These are phyloP conservation scores for Heliocybe sulcata DNA, from an alignment of 1,284 basidiomycete genomes.

Conservation along the genomic window DNA sequence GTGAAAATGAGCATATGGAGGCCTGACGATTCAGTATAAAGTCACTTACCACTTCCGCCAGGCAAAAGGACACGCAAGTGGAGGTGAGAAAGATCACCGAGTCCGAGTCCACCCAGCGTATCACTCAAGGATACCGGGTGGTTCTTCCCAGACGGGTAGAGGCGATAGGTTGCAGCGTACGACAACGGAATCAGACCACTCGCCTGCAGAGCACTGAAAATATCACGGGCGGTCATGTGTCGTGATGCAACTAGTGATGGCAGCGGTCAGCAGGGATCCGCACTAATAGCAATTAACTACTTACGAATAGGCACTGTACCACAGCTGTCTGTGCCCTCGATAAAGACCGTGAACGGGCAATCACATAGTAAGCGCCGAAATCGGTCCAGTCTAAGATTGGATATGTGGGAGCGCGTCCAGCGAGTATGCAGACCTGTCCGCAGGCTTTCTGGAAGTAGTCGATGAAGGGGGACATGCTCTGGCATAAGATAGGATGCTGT, in stretches of 20 bases:
- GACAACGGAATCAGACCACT: background rate
- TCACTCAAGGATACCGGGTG: background rate
- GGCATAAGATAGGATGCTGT: background rate
- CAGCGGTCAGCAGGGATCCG: too few species aligned
- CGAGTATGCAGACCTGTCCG: background rate
- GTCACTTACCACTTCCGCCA: background rate
- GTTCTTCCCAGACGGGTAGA: background rate
- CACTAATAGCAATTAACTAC: too few species aligned
- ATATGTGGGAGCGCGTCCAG: background rate
- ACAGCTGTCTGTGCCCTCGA: background rate
- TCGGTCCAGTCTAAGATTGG: background rate
- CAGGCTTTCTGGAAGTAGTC: background rate
- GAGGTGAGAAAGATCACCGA: background rate
- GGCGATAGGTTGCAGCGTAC: background rate
- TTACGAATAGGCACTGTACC: background rate
- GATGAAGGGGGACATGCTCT: background rate
- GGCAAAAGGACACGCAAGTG: background rate
- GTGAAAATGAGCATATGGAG: too few species aligned
- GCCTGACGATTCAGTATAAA: too few species aligned
- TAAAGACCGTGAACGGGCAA: background rate
- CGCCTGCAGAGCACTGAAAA: background rate
- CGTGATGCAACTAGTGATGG: background rate
- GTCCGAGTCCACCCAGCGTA: background rate
- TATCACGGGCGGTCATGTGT: background rate
- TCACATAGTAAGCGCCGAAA: background rate